Conservation (phyloP, 495 filamentous ascomycete genomes). For the Penicillium salamii region DNA sequence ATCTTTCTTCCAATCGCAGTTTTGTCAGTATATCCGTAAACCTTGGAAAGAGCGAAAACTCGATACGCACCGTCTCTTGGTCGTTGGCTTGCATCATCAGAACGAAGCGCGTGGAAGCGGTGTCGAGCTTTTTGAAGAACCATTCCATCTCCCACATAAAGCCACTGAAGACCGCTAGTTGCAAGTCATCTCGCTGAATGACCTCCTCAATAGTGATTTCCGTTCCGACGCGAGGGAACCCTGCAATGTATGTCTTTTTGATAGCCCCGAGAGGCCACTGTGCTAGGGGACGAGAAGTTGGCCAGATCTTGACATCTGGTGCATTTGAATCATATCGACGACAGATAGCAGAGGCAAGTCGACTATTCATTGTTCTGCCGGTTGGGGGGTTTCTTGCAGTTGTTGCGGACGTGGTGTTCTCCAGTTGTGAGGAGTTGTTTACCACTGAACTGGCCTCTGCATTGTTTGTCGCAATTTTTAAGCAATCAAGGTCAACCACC, state of each 20-base stretch:
- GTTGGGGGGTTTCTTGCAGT: conserved; percentile 4
- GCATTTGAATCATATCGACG: conserved; percentile 1
- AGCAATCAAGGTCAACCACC: too few species aligned
- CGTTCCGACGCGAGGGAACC: conserved; percentile 52
- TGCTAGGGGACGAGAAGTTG: conserved; percentile 30
- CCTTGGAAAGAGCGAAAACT: background rate
- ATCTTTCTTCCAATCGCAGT: conserved; percentile 18
- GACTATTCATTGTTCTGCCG: background rate
- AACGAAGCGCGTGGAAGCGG: conserved; percentile 52
- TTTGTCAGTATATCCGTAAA: background rate
- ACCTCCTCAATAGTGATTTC: conserved; percentile 93
- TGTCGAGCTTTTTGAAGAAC: conserved; percentile 61
- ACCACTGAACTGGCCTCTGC: too few species aligned
- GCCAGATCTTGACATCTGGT: background rate
- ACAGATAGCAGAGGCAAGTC: background rate
- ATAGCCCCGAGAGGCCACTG: conserved; percentile 70
- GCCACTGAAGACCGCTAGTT: conserved; percentile 78
- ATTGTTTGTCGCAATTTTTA: too few species aligned
- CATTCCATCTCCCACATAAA: conserved; percentile 83
- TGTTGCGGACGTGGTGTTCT: too few species aligned
- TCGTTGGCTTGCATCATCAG: conserved; percentile 69
- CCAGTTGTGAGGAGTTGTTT: too few species aligned
- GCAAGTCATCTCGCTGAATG: conserved; percentile 65
- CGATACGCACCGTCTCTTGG: conserved; percentile 44
- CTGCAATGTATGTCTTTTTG: conserved; percentile 75